These are phyloP conservation scores for Cyclotella sp. DNA, from an alignment of 108 stramenopile genomes.

Conservation along the genomic window DNA sequence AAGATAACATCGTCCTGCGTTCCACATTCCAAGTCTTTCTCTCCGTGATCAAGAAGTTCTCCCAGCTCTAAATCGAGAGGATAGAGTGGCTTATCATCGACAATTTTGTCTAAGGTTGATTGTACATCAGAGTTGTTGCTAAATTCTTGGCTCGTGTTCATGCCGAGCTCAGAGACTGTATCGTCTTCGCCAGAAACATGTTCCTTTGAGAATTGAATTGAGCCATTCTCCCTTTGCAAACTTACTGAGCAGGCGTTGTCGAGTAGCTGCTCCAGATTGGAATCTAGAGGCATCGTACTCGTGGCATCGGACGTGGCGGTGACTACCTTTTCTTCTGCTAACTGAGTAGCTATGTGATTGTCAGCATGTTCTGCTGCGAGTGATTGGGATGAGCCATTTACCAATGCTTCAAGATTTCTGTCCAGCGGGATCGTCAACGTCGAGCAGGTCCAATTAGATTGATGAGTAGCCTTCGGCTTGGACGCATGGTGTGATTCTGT, in stretches of 20 bases:
- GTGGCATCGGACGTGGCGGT: background rate
- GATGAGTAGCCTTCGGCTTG: background rate
- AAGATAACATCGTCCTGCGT: slow-evolving; percentile 33
- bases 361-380: background rate
- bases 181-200: slow-evolving; percentile 34
- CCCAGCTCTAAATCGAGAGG: slow-evolving; percentile 24
- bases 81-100: slow-evolving; percentile 13
- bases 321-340: background rate
- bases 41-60: slow-evolving; percentile 18
- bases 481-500: background rate
- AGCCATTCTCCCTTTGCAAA: slow-evolving; percentile 14
- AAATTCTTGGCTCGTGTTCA: slow-evolving; percentile 46
- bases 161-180: slow-evolving; percentile 47
- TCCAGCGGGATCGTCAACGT: slow-evolving; percentile 7
- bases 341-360: background rate
- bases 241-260: background rate
- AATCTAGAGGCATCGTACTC: slow-evolving; percentile 23
- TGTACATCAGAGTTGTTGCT: slow-evolving; percentile 18
- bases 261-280: slow-evolving; percentile 18
- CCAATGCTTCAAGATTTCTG: slow-evolving; percentile 4
- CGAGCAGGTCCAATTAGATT: background rate
- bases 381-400: background rate
- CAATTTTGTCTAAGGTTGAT: slow-evolving; percentile 7
- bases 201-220: slow-evolving; percentile 6
- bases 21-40: slow-evolving; percentile 1